Evolutionary conservation across 768 basidiomycete genomes (phyloP).

Genomic region (Holtermannia corniformis): DNA sequence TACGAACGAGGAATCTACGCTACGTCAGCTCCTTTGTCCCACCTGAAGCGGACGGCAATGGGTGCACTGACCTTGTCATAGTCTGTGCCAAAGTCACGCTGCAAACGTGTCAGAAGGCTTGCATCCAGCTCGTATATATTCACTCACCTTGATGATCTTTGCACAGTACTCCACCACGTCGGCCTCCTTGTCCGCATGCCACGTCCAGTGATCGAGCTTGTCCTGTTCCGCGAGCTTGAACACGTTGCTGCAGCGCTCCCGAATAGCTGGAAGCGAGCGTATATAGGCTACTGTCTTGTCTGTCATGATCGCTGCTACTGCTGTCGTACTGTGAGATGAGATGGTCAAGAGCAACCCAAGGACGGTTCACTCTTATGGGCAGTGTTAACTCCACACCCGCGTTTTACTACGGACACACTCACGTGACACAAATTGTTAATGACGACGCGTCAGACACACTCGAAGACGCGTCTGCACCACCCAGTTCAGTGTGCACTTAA

Average conservation of each 20-base stretch:
- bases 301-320: too few relatives aligned
- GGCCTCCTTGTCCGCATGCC: conserved; percentile 64
- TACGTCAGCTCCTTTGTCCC: neutral
- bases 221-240: conserved; percentile 65
- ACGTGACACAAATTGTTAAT: too few relatives aligned
- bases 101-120: conserved; percentile 1
- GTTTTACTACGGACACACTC: too few relatives aligned
- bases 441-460: too few relatives aligned
- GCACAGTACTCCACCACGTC: conserved; percentile 65
- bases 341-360: too few relatives aligned
- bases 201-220: conserved; percentile 74
- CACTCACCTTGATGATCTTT: conserved; percentile 63
- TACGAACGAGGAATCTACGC: conserved; percentile 21
- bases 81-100: conserved; percentile 72
- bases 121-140: neutral
- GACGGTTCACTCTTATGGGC: too few relatives aligned
- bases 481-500: too few relatives aligned
- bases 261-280: conserved; percentile 77
- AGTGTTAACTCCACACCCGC: too few relatives aligned
- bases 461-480: too few relatives aligned
- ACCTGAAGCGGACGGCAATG: neutral
- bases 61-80: conserved; percentile 43
- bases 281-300: conserved; percentile 51
- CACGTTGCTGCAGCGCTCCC: conserved; percentile 71
- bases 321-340: too few relatives aligned